Conservation (phyloP, 305 asterid species). For the Fraxinus angustifolia region DNA sequence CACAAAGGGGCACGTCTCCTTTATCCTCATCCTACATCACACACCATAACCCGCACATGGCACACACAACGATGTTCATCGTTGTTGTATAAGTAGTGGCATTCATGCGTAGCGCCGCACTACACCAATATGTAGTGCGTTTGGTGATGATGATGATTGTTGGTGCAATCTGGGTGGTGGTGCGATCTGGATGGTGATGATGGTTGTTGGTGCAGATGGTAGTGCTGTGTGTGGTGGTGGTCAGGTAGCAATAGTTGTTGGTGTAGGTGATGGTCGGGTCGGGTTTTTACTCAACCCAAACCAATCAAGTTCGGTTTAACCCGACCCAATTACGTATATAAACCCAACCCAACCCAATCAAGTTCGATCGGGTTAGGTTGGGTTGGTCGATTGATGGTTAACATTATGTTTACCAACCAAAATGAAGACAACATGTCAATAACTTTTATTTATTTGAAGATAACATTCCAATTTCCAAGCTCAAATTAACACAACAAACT, state of each 20-base stretch:
- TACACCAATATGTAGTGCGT: neutral
- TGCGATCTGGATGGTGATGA: neutral
- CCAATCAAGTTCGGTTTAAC: too few relatives aligned
- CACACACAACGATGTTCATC: too few relatives aligned
- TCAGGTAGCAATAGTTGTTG: too few relatives aligned
- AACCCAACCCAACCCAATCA: too few relatives aligned
- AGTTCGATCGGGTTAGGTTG: too few relatives aligned
- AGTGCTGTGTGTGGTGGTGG: neutral
- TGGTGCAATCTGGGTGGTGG: neutral
- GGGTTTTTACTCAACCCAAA: too few relatives aligned
- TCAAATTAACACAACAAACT: neutral
- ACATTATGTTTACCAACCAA: too few relatives aligned
- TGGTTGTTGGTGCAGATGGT: neutral
- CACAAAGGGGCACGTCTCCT: too few relatives aligned
- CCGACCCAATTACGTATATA: too few relatives aligned
- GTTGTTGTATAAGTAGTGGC: neutral
- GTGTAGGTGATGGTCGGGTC: neutral
- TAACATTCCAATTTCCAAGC: neutral
- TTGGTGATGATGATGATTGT: neutral
- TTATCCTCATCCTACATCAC: neutral
- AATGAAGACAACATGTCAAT: too few relatives aligned
- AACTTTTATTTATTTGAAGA: neutral
- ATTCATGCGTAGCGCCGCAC: neutral
- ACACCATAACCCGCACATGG: neutral
- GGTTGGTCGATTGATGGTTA: too few relatives aligned